Conservation (phyloP, 148 eudicot genomes). For the Euryodendron excelsum region DNA sequence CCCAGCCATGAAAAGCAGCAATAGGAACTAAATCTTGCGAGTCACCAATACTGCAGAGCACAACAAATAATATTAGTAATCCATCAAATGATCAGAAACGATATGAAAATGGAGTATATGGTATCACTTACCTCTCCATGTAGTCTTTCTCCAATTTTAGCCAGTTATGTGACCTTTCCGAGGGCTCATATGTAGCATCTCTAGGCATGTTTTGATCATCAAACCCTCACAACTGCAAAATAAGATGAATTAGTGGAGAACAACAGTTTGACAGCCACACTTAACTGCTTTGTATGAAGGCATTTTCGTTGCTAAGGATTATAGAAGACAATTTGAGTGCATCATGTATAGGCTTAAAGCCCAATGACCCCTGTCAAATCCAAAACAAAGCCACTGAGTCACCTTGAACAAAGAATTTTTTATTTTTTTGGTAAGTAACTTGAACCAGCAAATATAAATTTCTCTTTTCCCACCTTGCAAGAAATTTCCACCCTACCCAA, state of each 20-base stretch:
- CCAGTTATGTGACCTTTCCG: conserved; percentile 96
- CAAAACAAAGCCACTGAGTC: neutral
- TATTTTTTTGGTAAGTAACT: no score
- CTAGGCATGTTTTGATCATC: conserved; percentile 85
- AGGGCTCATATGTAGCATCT: conserved; percentile 97
- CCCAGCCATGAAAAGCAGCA: conserved; percentile 91
- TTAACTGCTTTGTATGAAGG: neutral
- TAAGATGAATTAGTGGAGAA: neutral
- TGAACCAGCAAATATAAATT: neutral
- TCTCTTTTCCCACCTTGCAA: no score
- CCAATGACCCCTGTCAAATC: neutral
- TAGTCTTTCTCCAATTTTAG: conserved; percentile 92
- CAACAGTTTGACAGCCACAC: neutral
- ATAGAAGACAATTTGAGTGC: neutral
- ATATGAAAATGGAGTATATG: conserved; percentile 3
- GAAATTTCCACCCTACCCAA: neutral
- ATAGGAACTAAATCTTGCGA: conserved; percentile 93
- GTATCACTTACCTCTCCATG: conserved; percentile 68
- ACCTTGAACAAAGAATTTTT: no score
- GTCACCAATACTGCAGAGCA: conserved; percentile 76
- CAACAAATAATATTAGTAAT: neutral
- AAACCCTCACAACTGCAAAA: conserved; percentile 79
- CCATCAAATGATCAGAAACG: conserved; percentile 3
- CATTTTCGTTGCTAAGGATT: neutral
- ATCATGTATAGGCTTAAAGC: neutral